Conservation (phyloP, 1,139 yeast species). For the Zygoascus hellenicus region DNA sequence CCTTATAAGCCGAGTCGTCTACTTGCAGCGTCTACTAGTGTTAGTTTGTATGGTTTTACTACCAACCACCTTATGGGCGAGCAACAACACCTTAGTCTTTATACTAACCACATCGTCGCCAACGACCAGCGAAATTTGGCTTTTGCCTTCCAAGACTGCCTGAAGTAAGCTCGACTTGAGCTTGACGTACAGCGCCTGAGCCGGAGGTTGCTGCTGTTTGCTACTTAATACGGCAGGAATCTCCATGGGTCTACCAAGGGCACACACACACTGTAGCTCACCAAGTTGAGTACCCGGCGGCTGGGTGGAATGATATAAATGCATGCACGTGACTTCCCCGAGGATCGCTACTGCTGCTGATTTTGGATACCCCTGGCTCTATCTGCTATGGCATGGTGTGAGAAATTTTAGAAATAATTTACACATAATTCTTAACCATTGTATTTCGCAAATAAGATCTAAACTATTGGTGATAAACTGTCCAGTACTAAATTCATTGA, state of each 20-base stretch:
- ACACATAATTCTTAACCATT: neutral
- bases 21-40: slow-evolving; percentile 2
- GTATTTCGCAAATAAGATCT: neutral
- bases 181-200: slow-evolving; percentile 10
- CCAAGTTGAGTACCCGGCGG: neutral
- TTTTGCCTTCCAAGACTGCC: slow-evolving; percentile 6
- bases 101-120: slow-evolving; percentile 8
- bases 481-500: neutral
- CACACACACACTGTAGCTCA: neutral
- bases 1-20: slow-evolving; percentile 1
- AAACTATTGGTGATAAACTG: neutral
- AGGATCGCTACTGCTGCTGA: neutral
- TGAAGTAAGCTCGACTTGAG: slow-evolving; percentile 6
- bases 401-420: neutral
- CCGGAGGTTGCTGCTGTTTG: slow-evolving; percentile 3
- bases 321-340: neutral
- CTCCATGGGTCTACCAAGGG: slow-evolving; percentile 3
- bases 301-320: neutral
- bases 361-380: neutral
- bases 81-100: neutral
- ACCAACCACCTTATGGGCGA: neutral
- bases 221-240: slow-evolving; percentile 7
- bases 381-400: neutral
- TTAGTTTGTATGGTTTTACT: neutral
- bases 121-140: slow-evolving; percentile 5